A percentile compares a stretch with the other conserved stretches of the same genome.
phyloP scores from a whole-genome alignment of 2,329 filamentous ascomycete genomes.

The Fusarium metavorans region DNA sequence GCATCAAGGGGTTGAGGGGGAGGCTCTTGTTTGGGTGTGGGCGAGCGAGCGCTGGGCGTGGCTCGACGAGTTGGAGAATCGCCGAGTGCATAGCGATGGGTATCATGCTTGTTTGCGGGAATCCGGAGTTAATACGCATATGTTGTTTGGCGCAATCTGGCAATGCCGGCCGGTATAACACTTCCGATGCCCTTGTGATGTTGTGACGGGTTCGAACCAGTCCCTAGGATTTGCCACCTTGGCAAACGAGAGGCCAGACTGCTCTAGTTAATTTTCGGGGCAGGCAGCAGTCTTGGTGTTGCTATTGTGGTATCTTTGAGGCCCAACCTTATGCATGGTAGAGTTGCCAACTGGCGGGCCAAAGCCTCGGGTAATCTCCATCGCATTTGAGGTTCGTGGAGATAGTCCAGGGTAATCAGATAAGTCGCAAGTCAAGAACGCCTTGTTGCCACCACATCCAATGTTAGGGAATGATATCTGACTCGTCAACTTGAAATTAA shows the following conservation, averaged over 20 bases:
- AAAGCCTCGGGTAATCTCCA: background rate
- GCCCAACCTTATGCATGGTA: background rate
- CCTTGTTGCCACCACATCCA: background rate
- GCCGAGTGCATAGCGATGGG: constrained; percentile 10
- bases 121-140: constrained; percentile 8
- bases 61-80: background rate
- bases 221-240: background rate
- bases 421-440: background rate
- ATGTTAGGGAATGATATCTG: background rate
- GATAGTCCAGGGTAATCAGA: background rate
- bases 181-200: background rate
- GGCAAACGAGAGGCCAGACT: background rate
- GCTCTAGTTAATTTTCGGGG: background rate
- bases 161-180: background rate
- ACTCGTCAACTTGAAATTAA: background rate
- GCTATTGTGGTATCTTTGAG: background rate
- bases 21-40: background rate
- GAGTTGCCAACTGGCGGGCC: background rate
- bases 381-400: background rate
- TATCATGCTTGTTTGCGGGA: constrained; percentile 7
- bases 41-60: constrained; percentile 12
- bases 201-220: background rate
- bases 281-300: background rate
- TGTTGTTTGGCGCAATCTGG: background rate
- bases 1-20: constrained; percentile 44